phyloP scores from a whole-genome alignment of 306 rosid genomes.

The Mimosa bimucronata region DNA sequence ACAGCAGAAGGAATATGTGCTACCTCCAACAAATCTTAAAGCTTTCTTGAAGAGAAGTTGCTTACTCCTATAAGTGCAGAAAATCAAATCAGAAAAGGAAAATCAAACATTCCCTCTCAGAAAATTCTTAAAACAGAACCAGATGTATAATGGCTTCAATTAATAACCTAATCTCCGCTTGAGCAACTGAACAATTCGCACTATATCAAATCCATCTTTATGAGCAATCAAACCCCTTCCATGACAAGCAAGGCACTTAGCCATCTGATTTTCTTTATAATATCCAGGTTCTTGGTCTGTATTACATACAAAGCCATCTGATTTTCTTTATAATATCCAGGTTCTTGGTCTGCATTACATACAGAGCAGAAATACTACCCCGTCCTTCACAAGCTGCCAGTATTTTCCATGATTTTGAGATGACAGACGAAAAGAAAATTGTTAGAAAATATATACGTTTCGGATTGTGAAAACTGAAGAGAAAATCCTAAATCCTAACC shows the following conservation, averaged over 20 bases:
- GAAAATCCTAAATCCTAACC: constrained; percentile 51
- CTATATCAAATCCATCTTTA: constrained; percentile 89
- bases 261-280: constrained; percentile 80
- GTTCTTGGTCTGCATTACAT: constrained; percentile 81
- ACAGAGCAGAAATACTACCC: constrained; percentile 60
- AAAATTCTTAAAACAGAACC: no score
- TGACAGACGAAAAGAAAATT: constrained; percentile 4
- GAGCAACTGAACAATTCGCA: constrained; percentile 53
- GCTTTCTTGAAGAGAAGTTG: no score
- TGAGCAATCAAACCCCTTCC: constrained; percentile 98
- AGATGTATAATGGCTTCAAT: constrained; percentile 18
- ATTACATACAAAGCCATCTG: constrained; percentile 75
- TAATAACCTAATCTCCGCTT: constrained; percentile 7
- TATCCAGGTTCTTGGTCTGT: constrained; percentile 80
- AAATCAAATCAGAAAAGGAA: no score
- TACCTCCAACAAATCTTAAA: no score
- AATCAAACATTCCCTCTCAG: no score
- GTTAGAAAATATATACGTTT: constrained; percentile 8
- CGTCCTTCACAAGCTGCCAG: constrained; percentile 82
- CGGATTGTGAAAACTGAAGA: constrained; percentile 7
- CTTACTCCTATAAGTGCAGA: no score
- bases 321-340: constrained; percentile 79
- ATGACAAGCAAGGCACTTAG: constrained; percentile 70
- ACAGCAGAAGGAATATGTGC: no score
- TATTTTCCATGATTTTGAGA: constrained; percentile 27